These are phyloP conservation scores for Rhodotorula sp. DNA, from an alignment of 1,284 basidiomycete species.

Conservation along the genomic window DNA sequence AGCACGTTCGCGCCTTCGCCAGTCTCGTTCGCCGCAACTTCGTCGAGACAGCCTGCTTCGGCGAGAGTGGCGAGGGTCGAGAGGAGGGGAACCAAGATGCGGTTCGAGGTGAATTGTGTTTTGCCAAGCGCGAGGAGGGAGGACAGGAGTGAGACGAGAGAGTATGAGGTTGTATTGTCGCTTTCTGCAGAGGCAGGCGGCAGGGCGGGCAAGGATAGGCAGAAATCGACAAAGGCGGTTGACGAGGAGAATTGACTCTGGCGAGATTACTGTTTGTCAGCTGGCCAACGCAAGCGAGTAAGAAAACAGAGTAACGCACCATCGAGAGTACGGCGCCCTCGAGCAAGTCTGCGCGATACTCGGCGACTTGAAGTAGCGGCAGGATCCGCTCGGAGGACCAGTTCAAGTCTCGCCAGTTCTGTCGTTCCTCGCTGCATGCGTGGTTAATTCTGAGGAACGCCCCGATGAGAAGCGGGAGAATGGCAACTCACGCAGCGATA, in stretches of 20 bases:
- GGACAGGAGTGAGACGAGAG: slow-evolving; percentile 56
- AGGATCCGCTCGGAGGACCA: slow-evolving; percentile 69
- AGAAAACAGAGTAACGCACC: slow-evolving; percentile 55
- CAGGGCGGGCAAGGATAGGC: slow-evolving; percentile 56
- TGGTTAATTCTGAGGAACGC: background rate
- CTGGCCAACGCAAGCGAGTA: slow-evolving; percentile 11
- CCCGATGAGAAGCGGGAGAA: background rate
- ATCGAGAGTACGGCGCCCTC: slow-evolving; percentile 72
- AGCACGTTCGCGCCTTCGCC: slow-evolving; percentile 37
- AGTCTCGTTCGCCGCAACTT: slow-evolving; percentile 8
- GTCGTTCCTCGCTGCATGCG: background rate
- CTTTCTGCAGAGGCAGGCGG: slow-evolving; percentile 27
- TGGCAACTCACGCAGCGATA: slow-evolving; percentile 15
- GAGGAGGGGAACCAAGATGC: slow-evolving; percentile 58
- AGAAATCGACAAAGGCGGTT: slow-evolving; percentile 61
- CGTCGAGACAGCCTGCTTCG: slow-evolving; percentile 17
- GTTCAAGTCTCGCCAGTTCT: slow-evolving; percentile 38
- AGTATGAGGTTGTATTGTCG: slow-evolving; percentile 48
- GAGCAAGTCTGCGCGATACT: slow-evolving; percentile 65
- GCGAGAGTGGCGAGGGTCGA: slow-evolving; percentile 11
- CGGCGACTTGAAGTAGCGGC: slow-evolving; percentile 62
- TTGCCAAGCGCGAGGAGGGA: slow-evolving; percentile 61
- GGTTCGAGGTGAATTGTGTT: slow-evolving; percentile 62
- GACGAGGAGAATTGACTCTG: slow-evolving; percentile 49
- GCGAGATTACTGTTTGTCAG: slow-evolving; percentile 12